Evolutionary conservation across 345 rosid genomes (phyloP).

Genomic region (Eucalyptus erythrocorys): DNA sequence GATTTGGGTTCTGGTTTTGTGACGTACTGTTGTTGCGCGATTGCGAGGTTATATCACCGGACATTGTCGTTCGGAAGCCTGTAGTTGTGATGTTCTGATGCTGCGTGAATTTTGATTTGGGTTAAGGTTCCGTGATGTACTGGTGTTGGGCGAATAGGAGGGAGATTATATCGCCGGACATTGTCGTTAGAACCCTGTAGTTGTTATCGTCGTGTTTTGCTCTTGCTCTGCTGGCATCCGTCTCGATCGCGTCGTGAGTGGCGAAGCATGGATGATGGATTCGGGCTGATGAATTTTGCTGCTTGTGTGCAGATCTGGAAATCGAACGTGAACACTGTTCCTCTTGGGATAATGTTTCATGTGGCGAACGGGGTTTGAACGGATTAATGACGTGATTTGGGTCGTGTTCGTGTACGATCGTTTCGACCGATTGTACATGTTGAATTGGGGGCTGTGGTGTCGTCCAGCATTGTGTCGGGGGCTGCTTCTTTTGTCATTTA

Average conservation of each 20-base stretch:
- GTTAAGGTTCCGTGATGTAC: neutral
- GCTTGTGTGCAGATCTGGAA: neutral
- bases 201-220: neutral
- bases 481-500: constrained; percentile 3
- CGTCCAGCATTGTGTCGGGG: neutral
- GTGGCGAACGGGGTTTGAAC: neutral
- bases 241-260: neutral
- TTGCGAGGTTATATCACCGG: neutral
- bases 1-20: neutral
- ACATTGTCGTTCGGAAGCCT: neutral
- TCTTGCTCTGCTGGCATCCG: neutral
- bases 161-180: neutral
- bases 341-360: neutral
- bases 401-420: neutral
- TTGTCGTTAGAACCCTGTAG: neutral
- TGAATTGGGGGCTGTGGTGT: neutral
- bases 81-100: neutral
- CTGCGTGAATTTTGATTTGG: neutral
- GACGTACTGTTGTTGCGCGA: neutral
- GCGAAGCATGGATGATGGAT: neutral
- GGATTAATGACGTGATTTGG: neutral
- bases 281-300: neutral
- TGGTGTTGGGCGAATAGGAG: neutral
- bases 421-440: neutral
- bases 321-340: neutral